These are phyloP conservation scores for Nectriaceae sp. DNA, from an alignment of 2,329 filamentous ascomycete genomes.

Conservation along the genomic window DNA sequence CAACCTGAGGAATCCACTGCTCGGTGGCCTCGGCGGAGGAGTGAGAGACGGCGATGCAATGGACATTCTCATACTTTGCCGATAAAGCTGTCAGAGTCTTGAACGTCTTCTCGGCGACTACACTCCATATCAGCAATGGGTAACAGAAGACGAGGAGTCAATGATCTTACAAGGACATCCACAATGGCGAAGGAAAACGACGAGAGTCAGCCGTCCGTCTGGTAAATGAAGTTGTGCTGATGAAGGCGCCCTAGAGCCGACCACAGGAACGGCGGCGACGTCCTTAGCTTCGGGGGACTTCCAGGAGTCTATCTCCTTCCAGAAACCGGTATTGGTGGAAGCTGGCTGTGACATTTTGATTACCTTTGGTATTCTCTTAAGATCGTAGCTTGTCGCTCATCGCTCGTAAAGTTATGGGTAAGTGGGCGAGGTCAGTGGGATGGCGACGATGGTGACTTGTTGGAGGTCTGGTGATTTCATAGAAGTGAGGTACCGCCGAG, in stretches of 20 bases:
- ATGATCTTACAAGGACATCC: constrained; percentile 68
- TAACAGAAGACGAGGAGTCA: neutral
- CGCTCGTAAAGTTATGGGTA: neutral
- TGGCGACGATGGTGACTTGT: no score
- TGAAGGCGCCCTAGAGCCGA: constrained; percentile 58
- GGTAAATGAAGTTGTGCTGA: constrained; percentile 55
- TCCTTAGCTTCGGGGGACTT: constrained; percentile 44
- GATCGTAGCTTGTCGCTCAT: constrained; percentile 13
- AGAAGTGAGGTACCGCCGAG: no score
- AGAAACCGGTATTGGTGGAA: constrained; percentile 24
- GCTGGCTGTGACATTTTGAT: constrained; percentile 1
- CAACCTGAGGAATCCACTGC: constrained; percentile 57
- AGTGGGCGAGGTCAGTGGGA: no score
- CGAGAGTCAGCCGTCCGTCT: constrained; percentile 56
- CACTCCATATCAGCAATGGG: no score
- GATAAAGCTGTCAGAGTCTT: constrained; percentile 54
- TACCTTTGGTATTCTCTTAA: constrained; percentile 7
- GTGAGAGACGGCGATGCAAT: constrained; percentile 66
- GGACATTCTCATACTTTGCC: constrained; percentile 46
- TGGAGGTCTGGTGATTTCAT: no score
- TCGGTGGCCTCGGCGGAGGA: constrained; percentile 54
- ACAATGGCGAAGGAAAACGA: constrained; percentile 72
- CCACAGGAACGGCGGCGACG: constrained; percentile 48
- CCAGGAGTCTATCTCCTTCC: constrained; percentile 43
- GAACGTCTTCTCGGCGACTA: constrained; percentile 71